Base-by-base conservation (phyloP, 108 stramenopile genomes). In the Skeletonema menzelii region DNA sequence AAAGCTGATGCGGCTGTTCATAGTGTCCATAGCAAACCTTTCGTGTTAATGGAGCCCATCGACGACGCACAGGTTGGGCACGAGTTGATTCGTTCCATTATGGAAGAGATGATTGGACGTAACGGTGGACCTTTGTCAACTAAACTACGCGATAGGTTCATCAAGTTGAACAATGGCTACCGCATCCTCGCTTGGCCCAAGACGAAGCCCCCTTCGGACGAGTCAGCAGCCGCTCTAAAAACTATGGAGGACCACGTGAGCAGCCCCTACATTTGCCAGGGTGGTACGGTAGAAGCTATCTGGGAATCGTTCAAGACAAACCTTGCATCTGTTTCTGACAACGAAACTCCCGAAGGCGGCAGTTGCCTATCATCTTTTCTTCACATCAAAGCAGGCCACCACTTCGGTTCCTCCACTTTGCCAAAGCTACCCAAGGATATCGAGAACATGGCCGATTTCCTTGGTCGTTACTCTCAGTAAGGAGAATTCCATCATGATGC, bases 361-460 rank as follows among this genome's bases (percentile, higher is more conserved):
- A 53, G 22, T 4, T 22, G 49, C 8, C 49, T 53, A 22, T 7
- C 22, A 8, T 20, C 20, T 0, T 42, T 42, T 42, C 40, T 2
- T n/a, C 40, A 15, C 3, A 4, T 15, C 40, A 24, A 10, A 53
- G 35, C 11, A 37, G 19, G 20, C 49, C 22, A 2, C 0, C 49
- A 22, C 49, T 53, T 22, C 1, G 22, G 8, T 22, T 47, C 12
- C 46, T 17, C 46, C 46, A 6, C n/a, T 17, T 53, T 22, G 15
- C 10, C 49, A 2, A 22, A 5, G 49, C 49, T 22, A 1, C 49
- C n/a, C 20, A 53, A 20, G 20, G 6, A 22, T 7, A 8, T 5
- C 19, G 49, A 53, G 49, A 53, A 53, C 22, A 53, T 53, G 8
- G 49, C 49, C 49, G 49, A 53, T 53, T 53, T 53, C 22, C 49